Conservation (phyloP, 106 monocot species). For the Dioscorea alata region DNA sequence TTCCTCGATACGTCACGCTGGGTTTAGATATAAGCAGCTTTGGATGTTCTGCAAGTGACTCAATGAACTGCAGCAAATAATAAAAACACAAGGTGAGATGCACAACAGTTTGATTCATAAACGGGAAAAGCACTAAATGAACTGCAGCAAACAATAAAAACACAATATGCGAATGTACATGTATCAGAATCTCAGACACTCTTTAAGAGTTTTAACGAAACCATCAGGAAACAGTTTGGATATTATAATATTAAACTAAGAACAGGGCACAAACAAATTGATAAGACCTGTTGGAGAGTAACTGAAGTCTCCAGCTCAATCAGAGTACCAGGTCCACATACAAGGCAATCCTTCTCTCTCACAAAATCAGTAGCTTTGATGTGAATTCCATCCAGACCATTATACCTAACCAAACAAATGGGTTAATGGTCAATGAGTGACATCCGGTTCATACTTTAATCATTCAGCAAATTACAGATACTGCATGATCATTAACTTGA, state of each 20-base stretch:
- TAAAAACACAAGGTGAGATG: neutral
- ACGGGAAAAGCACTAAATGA: no score
- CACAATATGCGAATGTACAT: no score
- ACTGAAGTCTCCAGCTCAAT: slow-evolving; percentile 67
- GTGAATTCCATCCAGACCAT: slow-evolving; percentile 85
- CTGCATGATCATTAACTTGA: no score
- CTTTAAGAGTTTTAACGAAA: no score
- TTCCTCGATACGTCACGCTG: slow-evolving; percentile 70
- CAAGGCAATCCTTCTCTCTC: slow-evolving; percentile 76
- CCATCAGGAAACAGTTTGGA: neutral
- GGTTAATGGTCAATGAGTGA: neutral
- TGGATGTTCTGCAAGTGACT: slow-evolving; percentile 63
- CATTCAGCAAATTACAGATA: no score
- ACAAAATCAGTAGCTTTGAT: slow-evolving; percentile 87
- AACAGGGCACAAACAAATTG: neutral
- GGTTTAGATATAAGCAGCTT: slow-evolving; percentile 53
- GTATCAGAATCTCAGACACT: no score
- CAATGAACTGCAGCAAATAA: slow-evolving; percentile 60
- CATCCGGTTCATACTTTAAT: no score
- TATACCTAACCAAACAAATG: slow-evolving; percentile 38
- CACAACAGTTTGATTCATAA: no score
- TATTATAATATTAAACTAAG: neutral
- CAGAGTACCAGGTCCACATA: slow-evolving; percentile 90
- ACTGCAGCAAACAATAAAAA: no score
- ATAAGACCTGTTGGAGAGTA: slow-evolving; percentile 68